These are phyloP conservation scores for Coemansia sp. DNA, from an alignment of 192 early-diverging fungal genomes.

Conservation along the genomic window DNA sequence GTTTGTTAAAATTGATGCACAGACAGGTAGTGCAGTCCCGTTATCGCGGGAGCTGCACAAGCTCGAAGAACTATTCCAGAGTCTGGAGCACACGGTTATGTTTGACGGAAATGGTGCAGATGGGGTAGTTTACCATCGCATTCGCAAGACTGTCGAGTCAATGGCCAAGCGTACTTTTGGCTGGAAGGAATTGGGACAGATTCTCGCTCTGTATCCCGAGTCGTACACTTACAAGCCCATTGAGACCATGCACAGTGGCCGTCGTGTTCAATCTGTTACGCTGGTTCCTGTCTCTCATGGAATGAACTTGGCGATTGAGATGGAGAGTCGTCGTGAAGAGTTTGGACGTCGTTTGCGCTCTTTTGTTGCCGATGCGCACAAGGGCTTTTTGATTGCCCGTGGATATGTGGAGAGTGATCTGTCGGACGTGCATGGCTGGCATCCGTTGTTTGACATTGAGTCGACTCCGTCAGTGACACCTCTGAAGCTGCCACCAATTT, in stretches of 20 bases:
- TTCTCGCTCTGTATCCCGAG: conserved; percentile 56
- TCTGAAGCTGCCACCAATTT: conserved; percentile 25
- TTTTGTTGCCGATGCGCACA: conserved; percentile 18
- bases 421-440: conserved; percentile 11
- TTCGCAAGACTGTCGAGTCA: conserved; percentile 57
- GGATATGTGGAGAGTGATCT: conserved; percentile 17
- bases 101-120: conserved; percentile 22
- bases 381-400: conserved; percentile 21
- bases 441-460: conserved; percentile 41
- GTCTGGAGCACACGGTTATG: conserved; percentile 44
- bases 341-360: conserved; percentile 17
- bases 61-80: conserved; percentile 49
- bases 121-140: conserved; percentile 52
- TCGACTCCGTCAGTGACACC: conserved; percentile 18
- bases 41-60: conserved; percentile 33
- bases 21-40: neutral
- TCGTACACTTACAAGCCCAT: conserved; percentile 43
- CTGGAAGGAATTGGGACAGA: conserved; percentile 55
- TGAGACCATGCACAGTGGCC: conserved; percentile 19
- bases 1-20: conserved; percentile 28
- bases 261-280: conserved; percentile 38
- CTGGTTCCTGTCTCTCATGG: conserved; percentile 26
- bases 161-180: conserved; percentile 58
- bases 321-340: conserved; percentile 30
- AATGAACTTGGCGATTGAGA: conserved; percentile 27